Percentiles rank a stretch among this genome's conserved stretches.
These are phyloP conservation scores for Xylaria sp. DNA, from an alignment of 495 filamentous ascomycete genomes.

Conservation along the genomic window DNA sequence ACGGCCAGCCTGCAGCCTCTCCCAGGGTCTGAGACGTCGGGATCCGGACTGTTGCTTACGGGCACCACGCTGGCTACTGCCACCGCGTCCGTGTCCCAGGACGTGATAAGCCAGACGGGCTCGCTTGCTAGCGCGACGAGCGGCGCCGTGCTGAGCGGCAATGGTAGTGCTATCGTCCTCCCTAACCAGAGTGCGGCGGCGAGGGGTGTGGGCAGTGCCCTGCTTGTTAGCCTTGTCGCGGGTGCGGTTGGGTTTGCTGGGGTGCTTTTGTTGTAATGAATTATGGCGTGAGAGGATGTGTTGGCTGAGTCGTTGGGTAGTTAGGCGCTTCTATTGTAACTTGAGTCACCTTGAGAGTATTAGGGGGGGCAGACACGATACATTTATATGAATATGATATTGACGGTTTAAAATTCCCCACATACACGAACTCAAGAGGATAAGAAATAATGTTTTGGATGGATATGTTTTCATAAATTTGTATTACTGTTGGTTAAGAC, in stretches of 20 bases:
- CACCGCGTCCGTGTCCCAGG: constrained; percentile 18
- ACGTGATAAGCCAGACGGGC: constrained; percentile 10
- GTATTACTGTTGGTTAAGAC: constrained; percentile 15
- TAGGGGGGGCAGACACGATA: neutral
- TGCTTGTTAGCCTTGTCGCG: constrained; percentile 14
- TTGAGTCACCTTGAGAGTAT: neutral
- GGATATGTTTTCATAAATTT: constrained; percentile 2
- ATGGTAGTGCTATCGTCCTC: neutral
- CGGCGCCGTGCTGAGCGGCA: constrained; percentile 3
- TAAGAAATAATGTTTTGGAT: neutral
- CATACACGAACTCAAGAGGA: neutral
- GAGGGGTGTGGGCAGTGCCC: constrained; percentile 2
- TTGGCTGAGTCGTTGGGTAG: neutral
- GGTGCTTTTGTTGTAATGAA: constrained; percentile 11
- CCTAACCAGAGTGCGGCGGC: neutral
- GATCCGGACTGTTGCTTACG: neutral
- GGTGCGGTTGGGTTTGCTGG: constrained; percentile 9
- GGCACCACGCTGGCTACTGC: constrained; percentile 10
- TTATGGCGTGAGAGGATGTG: neutral
- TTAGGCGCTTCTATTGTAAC: neutral
- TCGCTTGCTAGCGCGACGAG: neutral
- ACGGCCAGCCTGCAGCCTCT: constrained; percentile 21
- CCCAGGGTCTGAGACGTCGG: neutral
- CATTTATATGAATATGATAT: neutral
- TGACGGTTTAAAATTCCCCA: neutral